Percentiles rank a stretch among this genome's conserved stretches.
Evolutionary conservation across 805 yeast genomes (phyloP).

Genomic region (Wickerhamomyces silvicola): DNA sequence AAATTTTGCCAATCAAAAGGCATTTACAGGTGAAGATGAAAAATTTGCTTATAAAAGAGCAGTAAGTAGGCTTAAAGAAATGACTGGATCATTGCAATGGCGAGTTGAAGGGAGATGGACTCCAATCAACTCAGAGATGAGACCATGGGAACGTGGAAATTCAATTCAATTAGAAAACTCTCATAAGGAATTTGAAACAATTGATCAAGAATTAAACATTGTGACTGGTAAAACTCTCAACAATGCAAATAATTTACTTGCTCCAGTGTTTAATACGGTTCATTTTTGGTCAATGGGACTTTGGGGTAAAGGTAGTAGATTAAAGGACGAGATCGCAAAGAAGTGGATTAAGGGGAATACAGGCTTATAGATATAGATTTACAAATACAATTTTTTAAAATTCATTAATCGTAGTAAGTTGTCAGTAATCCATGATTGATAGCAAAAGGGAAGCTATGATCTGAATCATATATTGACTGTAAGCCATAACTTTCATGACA

Average conservation of each 20-base stretch:
- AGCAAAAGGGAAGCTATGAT: neutral
- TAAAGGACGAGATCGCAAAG: slow-evolving; percentile 49
- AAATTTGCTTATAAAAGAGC: slow-evolving; percentile 69
- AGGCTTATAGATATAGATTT: no score
- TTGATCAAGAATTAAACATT: slow-evolving; percentile 21
- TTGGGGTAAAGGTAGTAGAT: slow-evolving; percentile 47
- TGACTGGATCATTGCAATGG: slow-evolving; percentile 50
- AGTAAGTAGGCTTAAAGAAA: slow-evolving; percentile 55
- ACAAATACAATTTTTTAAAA: no score
- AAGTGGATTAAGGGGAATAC: slow-evolving; percentile 46
- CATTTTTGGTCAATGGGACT: slow-evolving; percentile 68
- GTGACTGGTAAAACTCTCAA: slow-evolving; percentile 13
- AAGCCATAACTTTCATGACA: slow-evolving; percentile 8
- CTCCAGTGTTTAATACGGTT: slow-evolving; percentile 36
- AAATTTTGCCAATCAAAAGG: slow-evolving; percentile 41
- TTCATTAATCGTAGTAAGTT: neutral
- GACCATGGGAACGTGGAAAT: slow-evolving; percentile 48
- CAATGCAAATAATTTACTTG: slow-evolving; percentile 11
- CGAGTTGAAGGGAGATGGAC: slow-evolving; percentile 45
- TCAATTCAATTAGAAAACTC: slow-evolving; percentile 7
- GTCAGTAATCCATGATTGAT: neutral
- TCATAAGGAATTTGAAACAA: slow-evolving; percentile 14
- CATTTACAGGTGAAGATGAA: slow-evolving; percentile 75
- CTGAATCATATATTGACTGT: neutral
- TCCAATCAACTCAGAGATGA: slow-evolving; percentile 42